Evolutionary conservation across 2,329 filamentous ascomycete species (phyloP).

Genomic region (Polytolypa hystricis): DNA sequence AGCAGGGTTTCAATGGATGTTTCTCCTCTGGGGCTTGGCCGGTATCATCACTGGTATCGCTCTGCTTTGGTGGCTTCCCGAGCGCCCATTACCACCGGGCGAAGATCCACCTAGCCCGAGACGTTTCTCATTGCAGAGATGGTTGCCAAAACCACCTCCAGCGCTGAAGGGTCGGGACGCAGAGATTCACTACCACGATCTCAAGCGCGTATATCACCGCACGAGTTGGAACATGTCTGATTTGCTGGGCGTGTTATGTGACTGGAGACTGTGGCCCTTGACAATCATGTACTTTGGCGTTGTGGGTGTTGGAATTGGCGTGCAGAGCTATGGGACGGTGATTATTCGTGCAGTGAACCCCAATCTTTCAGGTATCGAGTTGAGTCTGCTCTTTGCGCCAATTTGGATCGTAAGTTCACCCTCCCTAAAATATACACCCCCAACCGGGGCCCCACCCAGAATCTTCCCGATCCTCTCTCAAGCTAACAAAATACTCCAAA

Average conservation of each 20-base stretch:
- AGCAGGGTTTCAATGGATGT: slow-evolving; percentile 63
- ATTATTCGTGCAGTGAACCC: slow-evolving; percentile 75
- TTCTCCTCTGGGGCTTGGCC: slow-evolving; percentile 71
- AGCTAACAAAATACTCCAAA: neutral
- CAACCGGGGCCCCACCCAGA: neutral
- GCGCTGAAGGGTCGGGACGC: slow-evolving; percentile 69
- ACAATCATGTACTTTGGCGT: slow-evolving; percentile 91
- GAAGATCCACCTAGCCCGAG: slow-evolving; percentile 11
- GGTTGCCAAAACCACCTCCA: slow-evolving; percentile 57
- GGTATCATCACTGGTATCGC: slow-evolving; percentile 59
- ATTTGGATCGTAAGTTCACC: slow-evolving; percentile 68
- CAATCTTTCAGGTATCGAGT: slow-evolving; percentile 57
- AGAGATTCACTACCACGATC: slow-evolving; percentile 68
- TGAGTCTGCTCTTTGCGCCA: slow-evolving; percentile 76
- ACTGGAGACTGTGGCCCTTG: slow-evolving; percentile 83
- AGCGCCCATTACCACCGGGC: slow-evolving; percentile 62
- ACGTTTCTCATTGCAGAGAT: slow-evolving; percentile 43
- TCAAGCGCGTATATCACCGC: slow-evolving; percentile 68
- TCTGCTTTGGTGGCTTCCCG: slow-evolving; percentile 83
- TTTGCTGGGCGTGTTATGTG: slow-evolving; percentile 57
- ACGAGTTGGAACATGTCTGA: slow-evolving; percentile 63
- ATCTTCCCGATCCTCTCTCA: slow-evolving; percentile 7
- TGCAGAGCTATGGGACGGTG: slow-evolving; percentile 75
- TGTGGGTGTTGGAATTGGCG: slow-evolving; percentile 82
- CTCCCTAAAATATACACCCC: neutral